phyloP scores from a whole-genome alignment of 768 basidiomycete genomes.

The Macrolepiota dolichaula region DNA sequence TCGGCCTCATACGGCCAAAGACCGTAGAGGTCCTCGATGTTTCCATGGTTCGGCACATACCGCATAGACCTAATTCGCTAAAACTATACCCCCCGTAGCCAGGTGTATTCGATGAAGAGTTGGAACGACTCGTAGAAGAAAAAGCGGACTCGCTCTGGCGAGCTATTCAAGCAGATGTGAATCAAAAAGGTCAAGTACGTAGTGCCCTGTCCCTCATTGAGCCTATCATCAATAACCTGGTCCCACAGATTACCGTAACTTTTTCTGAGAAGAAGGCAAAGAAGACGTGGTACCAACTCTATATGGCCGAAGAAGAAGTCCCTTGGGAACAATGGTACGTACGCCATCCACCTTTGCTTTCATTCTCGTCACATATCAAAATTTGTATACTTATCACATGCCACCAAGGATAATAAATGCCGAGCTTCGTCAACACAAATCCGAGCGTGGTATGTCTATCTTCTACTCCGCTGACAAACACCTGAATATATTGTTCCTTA shows the following conservation, averaged over 20 bases:
- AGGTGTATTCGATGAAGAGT: constrained; percentile 70
- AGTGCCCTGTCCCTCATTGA: background rate
- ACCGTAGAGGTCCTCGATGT: constrained; percentile 81
- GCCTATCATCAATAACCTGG: background rate
- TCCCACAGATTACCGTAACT: constrained; percentile 59
- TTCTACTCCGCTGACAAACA: background rate
- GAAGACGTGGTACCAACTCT: constrained; percentile 76
- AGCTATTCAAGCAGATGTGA: constrained; percentile 59
- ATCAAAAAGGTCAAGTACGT: constrained; percentile 68
- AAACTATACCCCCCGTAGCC: constrained; percentile 43
- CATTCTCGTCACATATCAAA: background rate
- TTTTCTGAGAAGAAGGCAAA: constrained; percentile 76
- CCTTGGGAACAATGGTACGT: constrained; percentile 84
- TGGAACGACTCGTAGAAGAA: constrained; percentile 67
- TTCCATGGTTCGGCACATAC: constrained; percentile 55
- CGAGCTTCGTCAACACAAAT: constrained; percentile 70
- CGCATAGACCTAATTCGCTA: background rate
- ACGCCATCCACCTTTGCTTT: background rate
- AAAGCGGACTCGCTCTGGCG: constrained; percentile 82
- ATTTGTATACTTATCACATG: background rate
- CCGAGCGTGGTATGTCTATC: constrained; percentile 47
- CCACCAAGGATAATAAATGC: constrained; percentile 69
- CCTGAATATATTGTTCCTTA: background rate
- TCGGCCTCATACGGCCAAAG: constrained; percentile 74
- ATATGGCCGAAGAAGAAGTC: constrained; percentile 74